Base-by-base conservation (phyloP, 1,139 yeast genomes). In the Debaryomycetaceae sp. region DNA sequence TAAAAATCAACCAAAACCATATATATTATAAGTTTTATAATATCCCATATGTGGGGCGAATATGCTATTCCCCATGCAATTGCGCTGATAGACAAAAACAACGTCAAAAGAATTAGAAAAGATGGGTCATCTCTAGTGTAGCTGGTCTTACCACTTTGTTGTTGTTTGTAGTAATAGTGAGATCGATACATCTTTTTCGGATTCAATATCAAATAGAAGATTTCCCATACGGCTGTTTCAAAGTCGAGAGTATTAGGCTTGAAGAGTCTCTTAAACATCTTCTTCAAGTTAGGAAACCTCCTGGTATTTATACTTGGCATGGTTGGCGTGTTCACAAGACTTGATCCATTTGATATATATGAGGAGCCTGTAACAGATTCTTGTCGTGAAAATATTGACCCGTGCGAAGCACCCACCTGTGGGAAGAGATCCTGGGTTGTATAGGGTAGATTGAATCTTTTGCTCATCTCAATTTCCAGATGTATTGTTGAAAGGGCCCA, bases 71-170 rank as follows among this genome's bases (percentile, higher is more conserved):
- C 96, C 97, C 97, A 90, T 5, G 91, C 95, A 33, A 90, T 59
- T 0, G 97, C 96, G 52, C 93, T 83, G 11, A 87, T 62, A 2
- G 81, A 74, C 30, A 90, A 66, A 49, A 89, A 77, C 1, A 74
- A 68, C 13, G 89, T 79, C 42, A 89, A 70, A 40, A 90, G 68
- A 37, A 90, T 78, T 47, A 87, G 81, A 60, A 90, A 90, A 33
- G 95, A 84, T 0, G 97, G 97, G 60, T 90, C 97, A 60, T 90
- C 97, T 53, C 97, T 72, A 0, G 96, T 84, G 83, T 93, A 88
- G 49, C 66, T 63, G 41, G 60, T 54, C 44, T 58, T 59, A 13
- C 69, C 66, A 45, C 55, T 60, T 34, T 55, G 57, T 41, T 54
- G 56, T 45, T 65, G 70, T 53, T 69, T 66, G 55, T 88, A 91